A percentile compares a stretch with the other conserved stretches of the same genome.
These are phyloP conservation scores for Byssochlamys sp. DNA, from an alignment of 2,329 filamentous ascomycete species.

Conservation along the genomic window DNA sequence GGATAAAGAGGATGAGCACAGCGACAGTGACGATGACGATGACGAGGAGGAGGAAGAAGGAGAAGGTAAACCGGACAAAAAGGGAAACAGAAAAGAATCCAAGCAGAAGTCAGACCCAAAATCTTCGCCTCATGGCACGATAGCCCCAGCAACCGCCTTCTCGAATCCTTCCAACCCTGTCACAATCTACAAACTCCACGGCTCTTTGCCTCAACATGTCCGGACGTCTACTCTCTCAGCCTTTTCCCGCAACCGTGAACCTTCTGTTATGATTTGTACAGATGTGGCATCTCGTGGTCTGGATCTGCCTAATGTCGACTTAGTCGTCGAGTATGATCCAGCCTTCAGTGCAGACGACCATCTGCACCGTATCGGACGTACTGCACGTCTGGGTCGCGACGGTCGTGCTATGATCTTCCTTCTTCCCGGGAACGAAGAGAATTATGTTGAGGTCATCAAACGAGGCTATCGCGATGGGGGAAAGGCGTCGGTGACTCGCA, in stretches of 20 bases:
- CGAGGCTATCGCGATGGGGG: constrained; percentile 57
- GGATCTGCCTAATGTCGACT: constrained; percentile 86
- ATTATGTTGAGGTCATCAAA: constrained; percentile 71
- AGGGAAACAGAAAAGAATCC: neutral
- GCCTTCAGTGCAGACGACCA: constrained; percentile 90
- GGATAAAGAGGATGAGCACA: constrained; percentile 14
- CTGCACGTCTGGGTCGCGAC: constrained; percentile 79
- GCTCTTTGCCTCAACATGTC: constrained; percentile 76
- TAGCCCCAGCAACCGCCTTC: constrained; percentile 56
- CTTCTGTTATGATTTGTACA: constrained; percentile 80
- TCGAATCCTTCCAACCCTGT: constrained; percentile 69
- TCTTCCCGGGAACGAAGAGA: constrained; percentile 81
- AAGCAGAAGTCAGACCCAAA: constrained; percentile 10
- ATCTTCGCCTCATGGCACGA: constrained; percentile 31
- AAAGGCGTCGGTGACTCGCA: constrained; percentile 49
- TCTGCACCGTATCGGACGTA: constrained; percentile 86
- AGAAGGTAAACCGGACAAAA: constrained; percentile 7
- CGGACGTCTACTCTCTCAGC: constrained; percentile 76
- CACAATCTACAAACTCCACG: constrained; percentile 78
- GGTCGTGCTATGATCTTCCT: constrained; percentile 85
- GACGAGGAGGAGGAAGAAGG: constrained; percentile 16
- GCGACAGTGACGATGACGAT: constrained; percentile 13
- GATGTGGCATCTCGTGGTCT: constrained; percentile 93
- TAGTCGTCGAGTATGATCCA: constrained; percentile 92
- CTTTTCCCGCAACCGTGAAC: constrained; percentile 63